Percentiles rank a stretch among this genome's conserved stretches.
Conservation (phyloP, 805 yeast genomes). For the Sungouiella blattae region DNA sequence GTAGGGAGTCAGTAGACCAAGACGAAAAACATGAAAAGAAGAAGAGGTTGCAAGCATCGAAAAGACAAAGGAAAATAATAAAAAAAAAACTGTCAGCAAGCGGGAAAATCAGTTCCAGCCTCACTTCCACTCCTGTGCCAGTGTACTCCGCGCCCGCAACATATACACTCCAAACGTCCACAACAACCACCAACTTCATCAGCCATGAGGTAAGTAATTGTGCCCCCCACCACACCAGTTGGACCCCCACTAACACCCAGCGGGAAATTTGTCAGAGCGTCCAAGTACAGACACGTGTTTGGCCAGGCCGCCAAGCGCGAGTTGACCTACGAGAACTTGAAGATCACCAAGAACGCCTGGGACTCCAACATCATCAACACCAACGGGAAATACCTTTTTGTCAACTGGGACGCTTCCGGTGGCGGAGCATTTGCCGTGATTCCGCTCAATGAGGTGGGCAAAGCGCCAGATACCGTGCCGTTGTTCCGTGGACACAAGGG, state of each 20-base stretch:
- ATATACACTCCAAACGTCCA: neutral
- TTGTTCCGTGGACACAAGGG: conserved; percentile 95
- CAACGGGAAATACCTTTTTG: conserved; percentile 81
- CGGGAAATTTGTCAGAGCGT: conserved; percentile 91
- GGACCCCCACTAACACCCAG: conserved; percentile 29
- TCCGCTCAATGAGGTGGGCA: conserved; percentile 83
- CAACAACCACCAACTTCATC: neutral
- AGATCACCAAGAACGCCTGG: conserved; percentile 89
- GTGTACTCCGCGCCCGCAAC: neutral
- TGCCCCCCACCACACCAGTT: neutral
- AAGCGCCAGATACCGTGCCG: conserved; percentile 90
- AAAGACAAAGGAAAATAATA: too few species aligned
- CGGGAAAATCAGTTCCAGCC: too few species aligned
- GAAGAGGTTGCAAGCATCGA: too few species aligned
- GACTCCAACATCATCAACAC: conserved; percentile 87
- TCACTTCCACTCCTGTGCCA: too few species aligned
- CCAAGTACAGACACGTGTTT: conserved; percentile 93
- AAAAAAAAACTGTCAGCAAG: too few species aligned
- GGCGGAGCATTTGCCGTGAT: conserved; percentile 97
- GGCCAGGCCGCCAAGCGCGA: conserved; percentile 81
- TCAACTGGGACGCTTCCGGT: conserved; percentile 92
- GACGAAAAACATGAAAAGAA: too few species aligned
- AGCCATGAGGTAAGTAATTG: conserved; percentile 8
- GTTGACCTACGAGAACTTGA: conserved; percentile 68
- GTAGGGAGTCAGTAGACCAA: too few species aligned